phyloP scores from a whole-genome alignment of 164 flowering plant genomes.

The Nymphaea colorata region DNA sequence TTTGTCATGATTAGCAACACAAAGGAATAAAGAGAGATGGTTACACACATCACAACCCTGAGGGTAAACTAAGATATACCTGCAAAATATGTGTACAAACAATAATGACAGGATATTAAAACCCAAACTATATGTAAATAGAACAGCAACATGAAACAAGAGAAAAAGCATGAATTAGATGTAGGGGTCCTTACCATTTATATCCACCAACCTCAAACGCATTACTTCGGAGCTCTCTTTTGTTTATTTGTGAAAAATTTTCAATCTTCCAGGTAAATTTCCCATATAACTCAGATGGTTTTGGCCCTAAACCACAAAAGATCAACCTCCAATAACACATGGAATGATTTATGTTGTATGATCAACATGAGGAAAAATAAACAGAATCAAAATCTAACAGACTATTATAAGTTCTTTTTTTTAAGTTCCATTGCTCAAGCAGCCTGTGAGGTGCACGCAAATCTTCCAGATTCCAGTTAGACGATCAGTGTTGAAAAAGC shows the following conservation, averaged over 20 bases:
- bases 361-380: background rate
- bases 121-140: background rate
- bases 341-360: background rate
- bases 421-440: too few species aligned
- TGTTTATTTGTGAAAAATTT: conserved; percentile 62
- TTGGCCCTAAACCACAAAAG: conserved; percentile 37
- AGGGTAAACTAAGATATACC: conserved; percentile 95
- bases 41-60: conserved; percentile 97
- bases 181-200: conserved; percentile 41
- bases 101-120: background rate
- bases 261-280: conserved; percentile 86
- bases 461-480: too few species aligned
- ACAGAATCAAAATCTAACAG: background rate
- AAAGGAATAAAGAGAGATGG: conserved; percentile 92
- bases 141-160: background rate
- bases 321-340: conserved; percentile 1
- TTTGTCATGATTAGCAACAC: conserved; percentile 98
- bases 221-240: conserved; percentile 77
- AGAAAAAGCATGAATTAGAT: background rate
- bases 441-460: too few species aligned
- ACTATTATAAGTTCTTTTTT: too few species aligned
- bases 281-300: conserved; percentile 69
- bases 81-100: conserved; percentile 15
- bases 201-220: conserved; percentile 83
- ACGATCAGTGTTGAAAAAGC: too few species aligned